Base-by-base conservation (phyloP, 2,329 filamentous ascomycete species). In the Lachnellula suecica region DNA sequence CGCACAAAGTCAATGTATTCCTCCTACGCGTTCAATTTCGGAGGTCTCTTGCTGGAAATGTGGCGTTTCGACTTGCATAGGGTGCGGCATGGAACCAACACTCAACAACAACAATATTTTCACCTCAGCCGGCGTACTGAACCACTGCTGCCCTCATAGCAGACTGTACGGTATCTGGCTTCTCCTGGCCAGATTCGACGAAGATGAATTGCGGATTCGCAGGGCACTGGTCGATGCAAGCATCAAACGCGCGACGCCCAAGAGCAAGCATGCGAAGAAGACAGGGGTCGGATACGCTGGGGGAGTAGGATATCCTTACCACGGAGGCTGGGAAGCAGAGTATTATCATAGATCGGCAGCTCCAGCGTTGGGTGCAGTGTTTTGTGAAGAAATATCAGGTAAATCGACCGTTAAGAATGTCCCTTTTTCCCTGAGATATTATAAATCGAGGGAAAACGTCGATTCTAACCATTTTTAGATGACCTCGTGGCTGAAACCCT, bases 101-200 rank as follows among this genome's bases (percentile, higher is more conserved):
- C 15, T 59, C 20, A 47, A 23, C 27, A 23, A 44, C 3, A 31
- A 45, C 11, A 54, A 53, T 19, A 25, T 58, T 23, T 61, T 59
- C 44, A 61, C 59, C 5, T 20, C 52, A 11, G 38, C 57, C 4
- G 59, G 59, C 8, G 59, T 61, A 5, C 45, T 61, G 8, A 59
- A 61, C 40, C 53, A 56, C 17, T 61, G 59, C 38, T 61, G 59
- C 35, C 24, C 53, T 37, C 13, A 29, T 6, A 54, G 54, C 17
- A 42, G 53, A 29, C 47, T 54, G 10, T 61, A 54, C 25, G 50
- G 51, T 4, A 51, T 61, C 11, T 59, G 53, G 52, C 53, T 54
- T 34, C 52, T 61, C 6, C 42, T 61, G 11, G 45, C 57, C 17
- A 51, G 56, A 19, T 54, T 61, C 29, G 59, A 61, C 24, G 49